Base-by-base conservation (phyloP, 257 asterid species). In the Osmanthus fragrans region DNA sequence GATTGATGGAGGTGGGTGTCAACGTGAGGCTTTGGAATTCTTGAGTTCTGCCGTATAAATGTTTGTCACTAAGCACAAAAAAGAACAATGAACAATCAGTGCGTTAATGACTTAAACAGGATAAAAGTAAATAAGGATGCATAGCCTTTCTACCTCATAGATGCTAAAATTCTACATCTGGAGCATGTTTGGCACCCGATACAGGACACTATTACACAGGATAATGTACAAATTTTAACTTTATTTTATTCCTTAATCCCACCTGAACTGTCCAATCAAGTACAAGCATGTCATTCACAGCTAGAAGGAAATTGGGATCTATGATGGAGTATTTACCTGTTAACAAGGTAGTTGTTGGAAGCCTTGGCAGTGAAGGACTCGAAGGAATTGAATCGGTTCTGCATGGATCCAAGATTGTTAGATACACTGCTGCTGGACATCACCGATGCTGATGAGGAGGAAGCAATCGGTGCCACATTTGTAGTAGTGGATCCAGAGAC, bases 401-500 rank as follows among this genome's bases (percentile, higher is more conserved):
- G 90, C 83, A 78, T 73, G 21, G 89, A 86, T 80, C 87, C 81
- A 65, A 82, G 80, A 83, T 82, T 85, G 87, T 80, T 89, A 83
- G 91, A 80, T 32, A 85, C 71, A 18, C 74, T 76, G 86, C 87
- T 81, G 83, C 86, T 80, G 76, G 96, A 86, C 70, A 86, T 81
- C 85, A 84, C 84, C 60, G 85, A 71, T 45, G 90, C 85, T 49
- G 94, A 76, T 73, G 94, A 81, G 71, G 95, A 74, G 73, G 89
- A 80, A 83, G 88, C 88, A 71, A 80, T 65, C 29, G 90, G 80
- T 68, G 88, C 85, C 82, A 88, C 89, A 77, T 91, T 91, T 45
- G 94, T 72, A 68, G 88, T 73, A 86, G 91, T 76, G 82, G 97
- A 82, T 79, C 91, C 92, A 79, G 97, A 84, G 64, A 85, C 86